Percentiles rank a stretch among this genome's conserved stretches.
Conservation (phyloP, 2,329 filamentous ascomycete species). For the Aspergillus intermedius region DNA sequence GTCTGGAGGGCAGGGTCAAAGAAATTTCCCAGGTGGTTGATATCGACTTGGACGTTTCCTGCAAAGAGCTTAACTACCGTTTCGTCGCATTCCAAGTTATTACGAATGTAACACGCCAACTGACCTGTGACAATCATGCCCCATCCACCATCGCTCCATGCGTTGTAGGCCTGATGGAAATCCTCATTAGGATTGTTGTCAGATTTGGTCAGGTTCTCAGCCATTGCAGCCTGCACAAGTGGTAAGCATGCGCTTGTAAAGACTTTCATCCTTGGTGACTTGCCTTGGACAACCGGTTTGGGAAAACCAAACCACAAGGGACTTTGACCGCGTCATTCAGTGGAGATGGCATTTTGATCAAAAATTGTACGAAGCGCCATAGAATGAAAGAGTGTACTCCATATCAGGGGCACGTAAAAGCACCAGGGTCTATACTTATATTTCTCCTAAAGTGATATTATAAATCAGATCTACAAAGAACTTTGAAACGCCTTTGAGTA, state of each 20-base stretch:
- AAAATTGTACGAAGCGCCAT: no score
- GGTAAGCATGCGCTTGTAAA: no score
- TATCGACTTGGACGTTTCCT: slow-evolving; percentile 41
- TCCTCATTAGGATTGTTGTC: slow-evolving; percentile 41
- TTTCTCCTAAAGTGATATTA: no score
- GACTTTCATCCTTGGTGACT: no score
- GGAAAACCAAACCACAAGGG: slow-evolving; percentile 50
- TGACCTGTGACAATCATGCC: slow-evolving; percentile 39
- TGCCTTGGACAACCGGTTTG: slow-evolving; percentile 49
- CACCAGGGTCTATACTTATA: no score
- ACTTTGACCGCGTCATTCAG: slow-evolving; percentile 43
- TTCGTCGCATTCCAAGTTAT: neutral
- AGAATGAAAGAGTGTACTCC: no score
- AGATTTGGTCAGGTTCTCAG: slow-evolving; percentile 39
- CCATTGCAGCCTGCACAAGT: slow-evolving; percentile 40
- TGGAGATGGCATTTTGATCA: slow-evolving; percentile 17
- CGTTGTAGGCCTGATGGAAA: slow-evolving; percentile 43
- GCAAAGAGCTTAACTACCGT: no score
- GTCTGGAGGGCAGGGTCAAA: slow-evolving; percentile 22
- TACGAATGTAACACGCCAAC: neutral
- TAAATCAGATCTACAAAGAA: no score
- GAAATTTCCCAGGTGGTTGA: slow-evolving; percentile 33
- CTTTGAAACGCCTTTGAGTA: no score
- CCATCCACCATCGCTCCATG: slow-evolving; percentile 45
- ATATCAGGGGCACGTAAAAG: no score